phyloP scores from a whole-genome alignment of 2,329 filamentous ascomycete genomes.

The Xylaria sp. region DNA sequence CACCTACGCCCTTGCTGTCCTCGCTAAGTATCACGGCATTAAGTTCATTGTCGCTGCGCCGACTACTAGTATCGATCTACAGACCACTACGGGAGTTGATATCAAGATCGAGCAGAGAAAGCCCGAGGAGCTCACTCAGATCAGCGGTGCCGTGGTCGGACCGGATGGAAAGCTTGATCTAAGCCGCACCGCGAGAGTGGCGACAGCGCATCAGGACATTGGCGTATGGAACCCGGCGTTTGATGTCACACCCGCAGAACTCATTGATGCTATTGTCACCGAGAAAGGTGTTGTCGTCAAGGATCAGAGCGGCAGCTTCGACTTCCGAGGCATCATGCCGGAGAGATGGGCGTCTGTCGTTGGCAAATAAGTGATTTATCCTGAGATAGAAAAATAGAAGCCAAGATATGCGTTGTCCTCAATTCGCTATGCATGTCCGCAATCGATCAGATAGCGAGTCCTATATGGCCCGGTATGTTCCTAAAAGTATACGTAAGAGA shows the following conservation, averaged over 20 bases:
- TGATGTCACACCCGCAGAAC: constrained; percentile 80
- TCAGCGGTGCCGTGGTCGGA: constrained; percentile 69
- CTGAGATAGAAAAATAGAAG: neutral
- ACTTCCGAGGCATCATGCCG: constrained; percentile 53
- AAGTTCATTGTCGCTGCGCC: constrained; percentile 95
- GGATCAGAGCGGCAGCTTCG: constrained; percentile 63
- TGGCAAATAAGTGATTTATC: constrained; percentile 15
- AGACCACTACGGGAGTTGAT: constrained; percentile 67
- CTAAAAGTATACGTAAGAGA: neutral
- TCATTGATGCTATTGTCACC: constrained; percentile 93
- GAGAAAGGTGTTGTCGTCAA: constrained; percentile 86
- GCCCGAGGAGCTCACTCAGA: constrained; percentile 73
- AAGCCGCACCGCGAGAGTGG: constrained; percentile 62
- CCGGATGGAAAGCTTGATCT: constrained; percentile 60
- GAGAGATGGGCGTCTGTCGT: constrained; percentile 46
- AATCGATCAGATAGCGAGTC: neutral
- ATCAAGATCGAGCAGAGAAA: constrained; percentile 91
- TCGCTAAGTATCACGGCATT: constrained; percentile 79
- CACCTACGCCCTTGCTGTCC: constrained; percentile 87
- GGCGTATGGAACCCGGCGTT: constrained; percentile 96
- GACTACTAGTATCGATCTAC: constrained; percentile 85
- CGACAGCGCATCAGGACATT: constrained; percentile 72
- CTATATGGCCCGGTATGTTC: neutral
- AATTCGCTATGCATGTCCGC: neutral
- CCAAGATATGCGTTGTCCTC: neutral